Evolutionary conservation across 768 basidiomycete species (phyloP), one percentile per base, ranked within the genome.

Genomic region (Tylopilus balloui): DNA sequence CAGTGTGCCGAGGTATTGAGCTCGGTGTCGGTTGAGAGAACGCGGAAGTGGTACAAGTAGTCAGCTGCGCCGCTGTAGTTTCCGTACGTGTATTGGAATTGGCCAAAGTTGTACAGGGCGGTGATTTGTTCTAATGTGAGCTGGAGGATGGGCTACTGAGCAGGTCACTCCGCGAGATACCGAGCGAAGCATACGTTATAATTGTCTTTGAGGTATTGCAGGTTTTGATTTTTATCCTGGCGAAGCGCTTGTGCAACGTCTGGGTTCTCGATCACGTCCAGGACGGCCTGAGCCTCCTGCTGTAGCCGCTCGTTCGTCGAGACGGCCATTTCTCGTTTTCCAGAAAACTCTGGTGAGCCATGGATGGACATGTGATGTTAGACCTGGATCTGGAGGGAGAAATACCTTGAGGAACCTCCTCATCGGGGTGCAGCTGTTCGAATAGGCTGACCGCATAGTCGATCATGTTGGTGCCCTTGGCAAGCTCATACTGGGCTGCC

Each of bases 61-160:
- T 97, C 92, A 41, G 94, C 93, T 14, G 96, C 93, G 42, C 90
- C 90, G 60, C 84, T 86, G 75, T 99, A 99, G 69, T 92, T 92
- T 37, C 96, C 96, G 67, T 91, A 91, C n/a, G 95, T 90, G 72
- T 92, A 99, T 72, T 96, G 94, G 75, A 94, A 98, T 65, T 97
- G 88, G 46, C 96, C 96, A 71, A 95, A 97, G 72, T 93, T 92
- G 76, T 99, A 98, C 9, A 99, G 75, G 1, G 90, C 89, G 36
- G 85, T 89, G 65, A 98, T 96, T 81, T 96, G 91, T 51, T 95
- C 93, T 51, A 93, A 74, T 14, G 88, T 92, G 50, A 99, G 82
- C 95, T 98, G 68, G 43, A 31, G 36, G 20, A 38, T 17, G 19
- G 45, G 15, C 15, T 13, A 40, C 37, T 53, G 34, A 38, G 53